Evolutionary conservation across 805 yeast genomes (phyloP).

Genomic region (Candida boleticola): DNA sequence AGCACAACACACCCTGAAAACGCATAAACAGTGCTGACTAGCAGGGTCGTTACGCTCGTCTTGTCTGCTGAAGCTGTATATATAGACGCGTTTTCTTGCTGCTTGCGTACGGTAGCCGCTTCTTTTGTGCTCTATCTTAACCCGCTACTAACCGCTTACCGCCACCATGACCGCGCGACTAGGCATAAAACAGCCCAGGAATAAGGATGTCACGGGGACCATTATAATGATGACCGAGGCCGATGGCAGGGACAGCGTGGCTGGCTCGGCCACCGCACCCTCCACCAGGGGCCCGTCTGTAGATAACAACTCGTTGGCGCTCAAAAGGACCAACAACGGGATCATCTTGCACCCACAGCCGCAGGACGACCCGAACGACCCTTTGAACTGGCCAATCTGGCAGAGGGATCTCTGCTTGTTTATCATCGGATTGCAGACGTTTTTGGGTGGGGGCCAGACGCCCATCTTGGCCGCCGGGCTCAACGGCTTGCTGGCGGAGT

Average conservation of each 20-base stretch:
- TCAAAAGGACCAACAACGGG: slow-evolving; percentile 49
- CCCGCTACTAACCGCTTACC: too few relatives aligned
- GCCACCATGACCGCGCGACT: slow-evolving; percentile 16
- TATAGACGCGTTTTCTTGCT: too few relatives aligned
- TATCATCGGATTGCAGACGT: slow-evolving; percentile 55
- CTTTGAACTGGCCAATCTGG: slow-evolving; percentile 65
- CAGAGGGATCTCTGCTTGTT: slow-evolving; percentile 52
- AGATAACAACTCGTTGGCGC: slow-evolving; percentile 13
- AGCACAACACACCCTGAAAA: too few relatives aligned
- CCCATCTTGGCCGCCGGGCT: slow-evolving; percentile 61
- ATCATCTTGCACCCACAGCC: slow-evolving; percentile 61
- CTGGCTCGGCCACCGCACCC: slow-evolving; percentile 2
- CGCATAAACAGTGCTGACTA: too few relatives aligned
- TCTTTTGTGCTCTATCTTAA: too few relatives aligned
- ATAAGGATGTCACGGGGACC: slow-evolving; percentile 49
- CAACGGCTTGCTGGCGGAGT: slow-evolving; percentile 39
- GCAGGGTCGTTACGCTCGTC: too few relatives aligned
- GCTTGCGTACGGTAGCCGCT: too few relatives aligned
- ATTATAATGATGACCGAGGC: slow-evolving; percentile 35
- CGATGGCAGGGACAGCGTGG: neutral
- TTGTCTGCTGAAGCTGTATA: too few relatives aligned
- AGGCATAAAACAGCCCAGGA: slow-evolving; percentile 42
- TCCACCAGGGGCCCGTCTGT: slow-evolving; percentile 2
- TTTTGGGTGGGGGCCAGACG: slow-evolving; percentile 62
- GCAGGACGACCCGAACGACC: slow-evolving; percentile 60